phyloP scores from a whole-genome alignment of 345 rosid species.

The Capsella bursapastoris region DNA sequence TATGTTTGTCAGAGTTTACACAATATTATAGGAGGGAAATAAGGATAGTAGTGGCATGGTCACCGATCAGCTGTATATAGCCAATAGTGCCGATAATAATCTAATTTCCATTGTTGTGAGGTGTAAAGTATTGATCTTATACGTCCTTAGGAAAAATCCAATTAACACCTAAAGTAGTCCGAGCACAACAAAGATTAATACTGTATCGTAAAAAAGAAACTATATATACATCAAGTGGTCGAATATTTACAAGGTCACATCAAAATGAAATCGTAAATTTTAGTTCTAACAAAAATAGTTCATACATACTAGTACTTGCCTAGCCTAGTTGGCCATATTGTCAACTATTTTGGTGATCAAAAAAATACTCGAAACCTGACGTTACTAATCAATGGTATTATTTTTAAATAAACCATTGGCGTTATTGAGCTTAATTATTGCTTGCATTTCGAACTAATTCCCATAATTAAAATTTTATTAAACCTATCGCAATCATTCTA shows the following conservation, averaged over 20 bases:
- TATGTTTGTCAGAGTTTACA: too few relatives aligned
- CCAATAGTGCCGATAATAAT: neutral
- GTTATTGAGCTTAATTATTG: slow-evolving; percentile 11
- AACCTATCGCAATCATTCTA: slow-evolving; percentile 17
- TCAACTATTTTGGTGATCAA: neutral
- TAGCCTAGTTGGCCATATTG: slow-evolving; percentile 24
- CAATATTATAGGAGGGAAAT: neutral
- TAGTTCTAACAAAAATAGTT: neutral
- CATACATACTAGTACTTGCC: neutral
- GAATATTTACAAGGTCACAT: neutral
- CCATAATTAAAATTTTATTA: neutral
- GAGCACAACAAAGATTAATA: neutral
- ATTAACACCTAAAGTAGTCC: neutral
- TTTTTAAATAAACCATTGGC: neutral
- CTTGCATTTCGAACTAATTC: slow-evolving; percentile 5
- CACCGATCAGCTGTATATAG: neutral
- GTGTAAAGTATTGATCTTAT: neutral
- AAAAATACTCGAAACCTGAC: neutral
- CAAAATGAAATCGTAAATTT: neutral
- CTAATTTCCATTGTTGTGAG: neutral
- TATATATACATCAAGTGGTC: neutral
- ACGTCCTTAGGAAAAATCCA: neutral
- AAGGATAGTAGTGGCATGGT: neutral
- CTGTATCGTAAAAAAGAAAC: neutral
- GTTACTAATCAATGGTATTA: neutral